A percentile compares a stretch with the other conserved stretches of the same genome.
Evolutionary conservation across 441 rosid genomes (phyloP).

Genomic region (Erysimum pusillum): DNA sequence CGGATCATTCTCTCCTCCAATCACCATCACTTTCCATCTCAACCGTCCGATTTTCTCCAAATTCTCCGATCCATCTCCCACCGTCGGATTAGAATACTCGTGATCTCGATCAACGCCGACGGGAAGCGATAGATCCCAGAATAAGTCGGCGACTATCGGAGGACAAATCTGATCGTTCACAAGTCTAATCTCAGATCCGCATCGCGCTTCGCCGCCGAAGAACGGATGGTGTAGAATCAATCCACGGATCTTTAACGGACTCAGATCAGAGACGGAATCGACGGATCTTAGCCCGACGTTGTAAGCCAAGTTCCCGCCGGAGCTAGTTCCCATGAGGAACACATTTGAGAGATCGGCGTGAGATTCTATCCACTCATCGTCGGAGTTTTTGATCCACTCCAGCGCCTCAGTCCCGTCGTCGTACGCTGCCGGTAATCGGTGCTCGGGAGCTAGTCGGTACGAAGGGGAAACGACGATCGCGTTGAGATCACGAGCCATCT

Average conservation of each 20-base stretch:
- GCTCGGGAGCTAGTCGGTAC: constrained; percentile 66
- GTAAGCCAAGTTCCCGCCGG: constrained; percentile 63
- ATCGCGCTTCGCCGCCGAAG: constrained; percentile 58
- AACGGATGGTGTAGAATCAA: constrained; percentile 62
- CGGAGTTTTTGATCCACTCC: constrained; percentile 44
- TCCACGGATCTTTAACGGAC: constrained; percentile 59
- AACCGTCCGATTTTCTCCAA: constrained; percentile 36
- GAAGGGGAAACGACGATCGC: constrained; percentile 53
- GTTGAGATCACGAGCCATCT: constrained; percentile 42
- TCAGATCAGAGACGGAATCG: background rate
- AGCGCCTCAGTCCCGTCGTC: constrained; percentile 61
- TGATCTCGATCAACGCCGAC: constrained; percentile 59
- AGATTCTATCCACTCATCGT: constrained; percentile 53
- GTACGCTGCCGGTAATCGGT: constrained; percentile 69
- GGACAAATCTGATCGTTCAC: constrained; percentile 44
- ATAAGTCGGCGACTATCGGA: constrained; percentile 39
- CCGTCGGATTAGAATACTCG: constrained; percentile 65
- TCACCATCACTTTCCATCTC: constrained; percentile 54
- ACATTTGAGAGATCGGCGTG: constrained; percentile 50
- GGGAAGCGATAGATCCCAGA: constrained; percentile 60
- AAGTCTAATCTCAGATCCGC: constrained; percentile 51
- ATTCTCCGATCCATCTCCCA: constrained; percentile 33
- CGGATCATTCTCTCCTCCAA: constrained; percentile 53
- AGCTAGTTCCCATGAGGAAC: constrained; percentile 63
- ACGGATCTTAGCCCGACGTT: constrained; percentile 48